These are phyloP conservation scores for Blastocrithidia nonstop DNA, from an alignment of 208 protist species.

Conservation along the genomic window DNA sequence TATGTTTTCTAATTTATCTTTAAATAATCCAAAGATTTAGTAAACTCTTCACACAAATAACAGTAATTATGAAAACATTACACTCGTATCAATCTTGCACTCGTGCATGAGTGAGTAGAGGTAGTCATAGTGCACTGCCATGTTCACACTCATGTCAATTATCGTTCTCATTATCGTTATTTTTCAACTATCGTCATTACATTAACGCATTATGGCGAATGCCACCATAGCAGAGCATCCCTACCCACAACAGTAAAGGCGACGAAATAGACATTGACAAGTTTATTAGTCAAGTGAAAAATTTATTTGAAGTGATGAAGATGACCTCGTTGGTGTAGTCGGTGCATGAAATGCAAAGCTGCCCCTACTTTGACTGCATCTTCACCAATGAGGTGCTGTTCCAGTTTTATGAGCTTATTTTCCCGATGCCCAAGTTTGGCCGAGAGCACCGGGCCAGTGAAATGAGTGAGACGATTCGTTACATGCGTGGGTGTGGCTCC, in stretches of 20 bases:
- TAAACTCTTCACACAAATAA: too few species aligned
- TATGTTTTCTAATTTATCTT: too few species aligned
- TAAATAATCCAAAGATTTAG: too few species aligned
- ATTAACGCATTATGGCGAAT: slow-evolving; percentile 62
- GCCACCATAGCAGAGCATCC: slow-evolving; percentile 45
- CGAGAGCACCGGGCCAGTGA: slow-evolving; percentile 62
- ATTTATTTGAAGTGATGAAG: slow-evolving; percentile 39
- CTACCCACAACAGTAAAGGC: slow-evolving; percentile 44
- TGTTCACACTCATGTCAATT: too few species aligned
- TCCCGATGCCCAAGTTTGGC: slow-evolving; percentile 78
- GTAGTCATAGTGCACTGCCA: too few species aligned
- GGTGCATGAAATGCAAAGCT: slow-evolving; percentile 67
- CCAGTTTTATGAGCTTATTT: slow-evolving; percentile 63
- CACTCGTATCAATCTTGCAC: too few species aligned
- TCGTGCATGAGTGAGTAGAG: too few species aligned
- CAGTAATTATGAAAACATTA: too few species aligned
- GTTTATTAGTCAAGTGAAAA: slow-evolving; percentile 47
- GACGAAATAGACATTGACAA: slow-evolving; percentile 60
- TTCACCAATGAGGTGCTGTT: slow-evolving; percentile 65
- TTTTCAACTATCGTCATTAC: slow-evolving; percentile 38
- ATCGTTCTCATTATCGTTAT: too few species aligned
- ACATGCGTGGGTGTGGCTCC: slow-evolving; percentile 66
- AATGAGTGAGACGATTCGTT: slow-evolving; percentile 75
- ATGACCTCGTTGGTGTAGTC: slow-evolving; percentile 56
- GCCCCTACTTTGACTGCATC: slow-evolving; percentile 72